Evolutionary conservation across 208 protist genomes (phyloP), one percentile per base, ranked within the genome.

Genomic region (Leishmania tarentolae): DNA sequence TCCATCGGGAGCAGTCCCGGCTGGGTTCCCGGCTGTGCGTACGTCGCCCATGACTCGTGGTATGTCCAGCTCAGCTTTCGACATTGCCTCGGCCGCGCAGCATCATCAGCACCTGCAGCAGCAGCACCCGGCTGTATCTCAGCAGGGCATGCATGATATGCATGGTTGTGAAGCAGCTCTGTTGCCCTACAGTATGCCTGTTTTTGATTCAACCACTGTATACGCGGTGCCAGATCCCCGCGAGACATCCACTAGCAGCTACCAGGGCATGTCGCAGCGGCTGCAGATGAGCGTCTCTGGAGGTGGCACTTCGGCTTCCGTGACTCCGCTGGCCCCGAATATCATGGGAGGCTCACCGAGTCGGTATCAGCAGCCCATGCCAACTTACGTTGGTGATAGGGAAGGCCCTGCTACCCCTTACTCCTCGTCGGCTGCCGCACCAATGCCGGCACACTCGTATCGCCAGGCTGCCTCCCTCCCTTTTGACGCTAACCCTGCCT

Each of bases 31-130:
- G 1, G 56, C 9, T 11, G 17, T 37, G 53, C 73, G 53, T 17
- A 77, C 73, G 9, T 77, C 73, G 53, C 53, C 73, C 73, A 63
- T 77, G 53, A 50, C 19, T 17, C 53, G 53, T 65, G 53, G 73
- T 31, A 7, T 46, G 40, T 0, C 13, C 7, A 40, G 21, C 31
- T 40, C 56, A 8, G 15, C 31, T 3, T 47, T 77, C 35, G 73
- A 77, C 53, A 19, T 77, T 11, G 21, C 50, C 4, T 4, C 73
- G 56, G 73, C 19, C 37, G 7, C 28, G 19, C 73, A 40, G 19
- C 73, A 77, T 4, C 73, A 56, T 19, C 73, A 77, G 73, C 53
- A 66, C 73, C 31, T 77, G 37, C 52, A n/a, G 47, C 52, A 13
- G 47, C 73, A 65, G 28, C 52, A 56, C 13, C n/a, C 31, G 0